Evolutionary conservation across 345 rosid genomes (phyloP), one percentile per base, ranked within the genome.

Genomic region (Mangifera indica): DNA sequence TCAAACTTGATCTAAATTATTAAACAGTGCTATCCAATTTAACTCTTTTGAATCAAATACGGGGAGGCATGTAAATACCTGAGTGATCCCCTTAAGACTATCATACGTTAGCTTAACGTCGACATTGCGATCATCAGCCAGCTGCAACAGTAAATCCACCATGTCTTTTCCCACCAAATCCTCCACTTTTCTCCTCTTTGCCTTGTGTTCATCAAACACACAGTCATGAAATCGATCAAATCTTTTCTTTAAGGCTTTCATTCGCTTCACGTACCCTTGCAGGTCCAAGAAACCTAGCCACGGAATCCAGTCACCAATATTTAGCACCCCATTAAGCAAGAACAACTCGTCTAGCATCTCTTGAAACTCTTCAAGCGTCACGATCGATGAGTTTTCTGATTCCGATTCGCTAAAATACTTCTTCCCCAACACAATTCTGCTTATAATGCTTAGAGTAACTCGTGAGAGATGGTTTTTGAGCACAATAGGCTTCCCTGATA

Each of bases 281-380:
- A 79, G 42, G 52, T 79, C 81, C 72, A 79, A 45, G 40, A 70
- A 70, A 8, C 8, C 65, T 0, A 79, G 40, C 78, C 81, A 79
- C 0, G 78, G 81, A 54, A 78, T 79, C 71, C 70, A 79, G 26
- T 79, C 79, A 2, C 82, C 82, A 18, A 79, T 67, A 32, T 79
- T 67, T 1, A 79, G 29, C 14, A 72, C 77, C 14, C 82, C 82
- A 49, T 61, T 75, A 8, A 79, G 76, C 62, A 67, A n/a, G 40
- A 79, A 61, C 42, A 55, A 40, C 71, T 79, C 82, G 0, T 75
- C 68, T 6, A 79, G n/a, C 57, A 79, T 79, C 67, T 56, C 74
- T 11, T 56, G 59, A n/a, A 72, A 67, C 42, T 79, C 79, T 42
- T 67, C 26, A 10, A 63, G 57, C 0, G 68, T 56, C 4, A 65